Evolutionary conservation across 192 early-diverging fungal species (phyloP), one percentile per base, ranked within the genome.

Genomic region (Coemansia brasiliensis): DNA sequence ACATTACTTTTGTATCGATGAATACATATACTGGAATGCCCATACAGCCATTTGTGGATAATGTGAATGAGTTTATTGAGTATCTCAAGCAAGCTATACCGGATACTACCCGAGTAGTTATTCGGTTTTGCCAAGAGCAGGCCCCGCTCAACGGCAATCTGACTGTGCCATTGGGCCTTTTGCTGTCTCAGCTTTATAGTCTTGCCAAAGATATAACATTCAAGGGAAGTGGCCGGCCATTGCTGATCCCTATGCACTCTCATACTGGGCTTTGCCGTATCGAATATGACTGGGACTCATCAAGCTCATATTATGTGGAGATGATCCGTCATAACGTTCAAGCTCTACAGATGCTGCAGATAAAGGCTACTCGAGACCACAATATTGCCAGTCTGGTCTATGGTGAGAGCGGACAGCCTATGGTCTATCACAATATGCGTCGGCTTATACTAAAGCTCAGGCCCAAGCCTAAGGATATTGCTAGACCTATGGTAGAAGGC

Each of bases 241-340:
- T 54, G 21, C 7, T 37, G 1, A 35, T 35, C 32, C 32, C 32
- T 10, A 5, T 35, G 46, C 26, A n/a, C 16, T 15, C 20, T 21
- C 20, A 27, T 15, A 13, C 18, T 0, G 46, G 46, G 7, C 46
- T 49, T 12, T 26, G 22, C 10, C 46, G 26, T 12, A 49, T 49
- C 21, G 26, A 49, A 4, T 49, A 49, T 49, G 46, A 26, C 20
- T 49, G 46, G 46, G 26, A 49, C 20, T 24, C 46, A 21, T 49
- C 46, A 13, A 26, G 22, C 3, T 4, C 11, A 13, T 21, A 26
- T 12, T 49, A 49, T 49, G 26, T 20, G 12, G 22, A 49, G 20
- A n/a, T 49, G 21, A 49, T 49, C 26, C 46, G 46, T 5, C 21
- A 49, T 9, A 49, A 49, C 15, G 15, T 27, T 21, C 21, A 49